phyloP scores from a whole-genome alignment of 2,329 filamentous ascomycete species.

The Diaporthe amygdali region DNA sequence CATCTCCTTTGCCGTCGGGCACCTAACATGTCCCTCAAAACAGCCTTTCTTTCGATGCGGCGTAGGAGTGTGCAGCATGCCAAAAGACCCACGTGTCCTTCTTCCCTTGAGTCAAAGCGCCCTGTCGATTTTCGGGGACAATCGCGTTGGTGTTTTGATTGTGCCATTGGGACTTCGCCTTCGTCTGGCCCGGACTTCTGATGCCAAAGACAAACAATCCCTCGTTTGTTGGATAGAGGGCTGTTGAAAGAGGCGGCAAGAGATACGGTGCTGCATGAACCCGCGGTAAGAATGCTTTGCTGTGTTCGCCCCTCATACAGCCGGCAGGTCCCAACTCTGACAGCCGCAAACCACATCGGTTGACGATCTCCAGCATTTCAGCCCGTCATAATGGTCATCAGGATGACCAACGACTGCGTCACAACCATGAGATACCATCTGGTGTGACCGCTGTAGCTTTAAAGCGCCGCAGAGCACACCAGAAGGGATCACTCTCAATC shows the following conservation, averaged over 20 bases:
- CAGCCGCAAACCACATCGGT: not conserved
- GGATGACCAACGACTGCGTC: not conserved
- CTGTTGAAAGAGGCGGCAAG: not conserved
- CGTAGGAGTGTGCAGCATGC: not conserved
- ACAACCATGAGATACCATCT: not conserved
- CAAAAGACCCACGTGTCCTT: not conserved
- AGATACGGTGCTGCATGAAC: not conserved
- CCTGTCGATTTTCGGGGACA: not conserved
- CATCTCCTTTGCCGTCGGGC: not conserved
- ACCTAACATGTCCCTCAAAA: not conserved
- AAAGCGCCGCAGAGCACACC: not conserved
- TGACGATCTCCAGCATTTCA: not conserved
- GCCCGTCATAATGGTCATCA: too few relatives aligned
- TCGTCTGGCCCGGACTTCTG: not conserved
- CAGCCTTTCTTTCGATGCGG: not conserved
- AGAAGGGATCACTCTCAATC: not conserved
- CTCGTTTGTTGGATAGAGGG: not conserved
- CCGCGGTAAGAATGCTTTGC: not conserved
- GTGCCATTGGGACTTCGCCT: not conserved
- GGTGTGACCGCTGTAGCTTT: not conserved
- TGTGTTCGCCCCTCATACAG: not conserved
- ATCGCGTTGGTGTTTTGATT: not conserved
- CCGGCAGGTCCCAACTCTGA: not conserved
- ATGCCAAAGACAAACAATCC: not conserved
- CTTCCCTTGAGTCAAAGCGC: not conserved